A percentile compares a stretch with the other conserved stretches of the same genome.
phyloP scores from a whole-genome alignment of 208 protist species.

The Crithidia bombi region DNA sequence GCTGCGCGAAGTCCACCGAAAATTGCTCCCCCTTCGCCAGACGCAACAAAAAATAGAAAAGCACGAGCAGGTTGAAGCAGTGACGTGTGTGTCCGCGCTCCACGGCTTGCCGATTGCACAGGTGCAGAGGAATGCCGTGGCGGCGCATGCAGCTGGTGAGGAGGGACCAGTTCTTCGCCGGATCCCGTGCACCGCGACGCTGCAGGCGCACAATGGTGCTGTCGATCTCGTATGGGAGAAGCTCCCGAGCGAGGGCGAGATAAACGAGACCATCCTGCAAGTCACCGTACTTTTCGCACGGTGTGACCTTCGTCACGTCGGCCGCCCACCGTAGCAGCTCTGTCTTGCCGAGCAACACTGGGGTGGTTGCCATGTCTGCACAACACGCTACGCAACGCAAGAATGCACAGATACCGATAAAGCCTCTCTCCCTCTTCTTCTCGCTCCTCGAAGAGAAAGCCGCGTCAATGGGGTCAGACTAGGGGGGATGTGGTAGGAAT shows the following conservation, averaged over 20 bases:
- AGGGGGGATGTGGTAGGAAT: too few relatives aligned
- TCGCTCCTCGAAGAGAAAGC: too few relatives aligned
- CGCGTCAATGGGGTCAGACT: too few relatives aligned
- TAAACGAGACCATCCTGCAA: slow-evolving; percentile 68
- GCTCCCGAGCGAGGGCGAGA: slow-evolving; percentile 36
- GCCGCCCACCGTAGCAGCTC: slow-evolving; percentile 67
- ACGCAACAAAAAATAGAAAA: slow-evolving; percentile 71
- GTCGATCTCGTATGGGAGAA: slow-evolving; percentile 39
- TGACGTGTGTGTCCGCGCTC: slow-evolving; percentile 46
- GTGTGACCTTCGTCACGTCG: slow-evolving; percentile 34
- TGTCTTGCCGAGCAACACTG: slow-evolving; percentile 39
- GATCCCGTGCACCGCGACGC: slow-evolving; percentile 41
- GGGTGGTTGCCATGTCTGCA: not conserved
- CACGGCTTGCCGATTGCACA: slow-evolving; percentile 51
- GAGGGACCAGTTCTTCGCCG: slow-evolving; percentile 55
- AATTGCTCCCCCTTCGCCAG: slow-evolving; percentile 47
- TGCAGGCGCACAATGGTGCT: slow-evolving; percentile 34
- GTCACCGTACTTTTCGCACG: slow-evolving; percentile 64
- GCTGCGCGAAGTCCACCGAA: slow-evolving; percentile 61
- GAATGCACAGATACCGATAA: not conserved
- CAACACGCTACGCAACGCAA: not conserved
- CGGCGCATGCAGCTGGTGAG: slow-evolving; percentile 40
- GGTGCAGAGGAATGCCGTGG: slow-evolving; percentile 45
- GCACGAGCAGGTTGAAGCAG: slow-evolving; percentile 74
- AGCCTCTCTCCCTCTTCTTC: too few relatives aligned